Base-by-base conservation (phyloP, 1,284 basidiomycete species). In the Melampsora abietis-canadensis region DNA sequence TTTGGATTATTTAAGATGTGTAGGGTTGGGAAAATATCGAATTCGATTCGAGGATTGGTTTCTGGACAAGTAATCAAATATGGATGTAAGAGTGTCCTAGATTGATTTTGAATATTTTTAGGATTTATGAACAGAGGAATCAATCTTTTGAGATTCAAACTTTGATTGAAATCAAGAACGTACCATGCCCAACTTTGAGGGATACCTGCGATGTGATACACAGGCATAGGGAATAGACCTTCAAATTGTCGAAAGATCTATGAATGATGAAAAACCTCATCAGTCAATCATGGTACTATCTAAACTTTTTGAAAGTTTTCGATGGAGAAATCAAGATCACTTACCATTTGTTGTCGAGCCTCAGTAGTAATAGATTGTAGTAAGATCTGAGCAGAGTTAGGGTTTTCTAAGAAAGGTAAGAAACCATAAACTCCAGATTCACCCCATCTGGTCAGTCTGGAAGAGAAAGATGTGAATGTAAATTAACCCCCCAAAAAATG, bases 341-440 rank as follows among this genome's bases (percentile, higher is more conserved):
- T 34, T 74, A 74, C 70, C 85, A 88, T 86, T 82, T 90, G 87
- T 81, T 90, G 88, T 14, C 88, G 83, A 44, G 83, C 86, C 81
- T 89, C 88, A n/a, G 86, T 87, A 0, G 87, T 84, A 77, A 90
- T 87, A 5, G 85, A 84, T 79, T 89, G 86, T 2, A 87, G 80
- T 14, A 89, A 81, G 12, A 89, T 81, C 66, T 85, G 82, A 0
- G 88, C 88, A 2, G 85, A 80, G 3, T 85, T 83, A 24, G 87
- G 84, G 27, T 87, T 87, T 80, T 89, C 83, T 51, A 90, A 83
- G 78, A 88, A 87, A 57, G 86, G 83, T 24, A 88, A 80, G 82
- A 88, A 88, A 5, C 87, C 87, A 77, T 86, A 86, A 2, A 86
- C 85, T 24, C 88, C 88, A 1, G 86, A 85, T 79, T 90, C 88